Base-by-base conservation (phyloP, 805 yeast genomes). In the Sugiyamaella marilandica region DNA sequence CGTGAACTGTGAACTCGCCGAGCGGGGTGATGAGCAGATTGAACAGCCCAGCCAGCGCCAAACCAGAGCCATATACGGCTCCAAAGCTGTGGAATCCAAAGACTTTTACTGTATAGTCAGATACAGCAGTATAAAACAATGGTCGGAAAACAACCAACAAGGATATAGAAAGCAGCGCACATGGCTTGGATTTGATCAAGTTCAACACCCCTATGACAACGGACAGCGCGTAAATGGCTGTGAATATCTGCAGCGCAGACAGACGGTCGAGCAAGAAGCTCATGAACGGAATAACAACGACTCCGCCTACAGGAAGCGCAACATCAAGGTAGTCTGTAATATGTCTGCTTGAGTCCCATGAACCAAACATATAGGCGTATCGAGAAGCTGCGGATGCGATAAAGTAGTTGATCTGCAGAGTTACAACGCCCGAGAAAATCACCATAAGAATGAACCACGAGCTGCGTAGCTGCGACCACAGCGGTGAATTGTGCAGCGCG, bases 21-120 rank as follows among this genome's bases (percentile, higher is more conserved):
- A 92, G 68, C 2, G 72, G 69, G 19, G 85, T 82, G 63, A 88
- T 96, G 5, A 79, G 63, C 60, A 88, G 73, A 67, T 90, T 91
- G 67, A 84, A 80, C n/a, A 85, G 55, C 4, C 97, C 97, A 13
- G 95, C 81, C 55, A 86, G 73, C 53, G 90, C 84, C 63, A 90
- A 88, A 62, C 90, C 76, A 16, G 91, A 70, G 0, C 98, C 98
- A 65, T 92, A 92, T 5, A 92, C 84, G 1, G 90, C 86, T 35
- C 97, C 97, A 70, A 92, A 91, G 0, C 95, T 89, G 51, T 82
- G 84, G 68, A 86, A 90, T 0, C 98, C 98, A 71, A 92, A 91
- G 32, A 91, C 92, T 66, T 91, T 91, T 29, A 96, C 95, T 62
- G 90, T 80, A 67, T 84, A 89, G 68, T 92, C 97, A 1, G 96